phyloP scores from a whole-genome alignment of 2,329 filamentous ascomycete genomes.

The Fusarium siculi region DNA sequence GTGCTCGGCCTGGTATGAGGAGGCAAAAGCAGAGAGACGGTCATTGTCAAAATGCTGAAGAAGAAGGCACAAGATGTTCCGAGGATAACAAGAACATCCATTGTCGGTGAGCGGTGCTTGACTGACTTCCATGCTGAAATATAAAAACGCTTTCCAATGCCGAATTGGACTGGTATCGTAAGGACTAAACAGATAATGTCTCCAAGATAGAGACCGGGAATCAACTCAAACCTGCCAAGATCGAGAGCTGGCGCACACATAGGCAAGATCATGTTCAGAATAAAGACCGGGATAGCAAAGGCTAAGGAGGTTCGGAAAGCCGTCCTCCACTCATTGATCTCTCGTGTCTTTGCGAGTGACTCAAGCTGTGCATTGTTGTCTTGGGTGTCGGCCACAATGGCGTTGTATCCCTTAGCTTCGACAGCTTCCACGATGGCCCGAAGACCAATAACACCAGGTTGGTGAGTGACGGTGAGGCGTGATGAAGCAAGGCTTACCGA shows the following conservation, averaged over 20 bases:
- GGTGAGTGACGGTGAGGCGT: constrained; percentile 78
- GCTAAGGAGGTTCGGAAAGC: constrained; percentile 81
- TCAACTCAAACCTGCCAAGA: constrained; percentile 73
- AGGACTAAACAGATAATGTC: constrained; percentile 85
- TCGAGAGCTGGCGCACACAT: constrained; percentile 83
- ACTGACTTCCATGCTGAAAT: constrained; percentile 92
- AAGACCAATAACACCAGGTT: constrained; percentile 78
- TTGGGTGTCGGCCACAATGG: constrained; percentile 87
- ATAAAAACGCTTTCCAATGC: constrained; percentile 95
- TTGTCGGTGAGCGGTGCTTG: constrained; percentile 90
- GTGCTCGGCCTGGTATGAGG: constrained; percentile 86
- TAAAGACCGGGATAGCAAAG: constrained; percentile 90
- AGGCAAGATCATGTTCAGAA: constrained; percentile 93
- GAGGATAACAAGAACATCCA: constrained; percentile 95
- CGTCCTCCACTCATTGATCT: constrained; percentile 91
- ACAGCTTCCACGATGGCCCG: constrained; percentile 84
- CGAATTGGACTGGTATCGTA: constrained; percentile 95
- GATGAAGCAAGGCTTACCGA: constrained; percentile 79
- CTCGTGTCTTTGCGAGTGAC: constrained; percentile 93
- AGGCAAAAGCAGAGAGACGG: constrained; percentile 78
- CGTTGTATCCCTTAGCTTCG: constrained; percentile 87
- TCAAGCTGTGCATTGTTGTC: constrained; percentile 98
- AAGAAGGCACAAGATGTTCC: constrained; percentile 97
- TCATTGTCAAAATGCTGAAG: constrained; percentile 90
- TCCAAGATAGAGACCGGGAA: constrained; percentile 86